phyloP scores from a whole-genome alignment of 2,329 filamentous ascomycete species.

The Xylariaceae sp. region DNA sequence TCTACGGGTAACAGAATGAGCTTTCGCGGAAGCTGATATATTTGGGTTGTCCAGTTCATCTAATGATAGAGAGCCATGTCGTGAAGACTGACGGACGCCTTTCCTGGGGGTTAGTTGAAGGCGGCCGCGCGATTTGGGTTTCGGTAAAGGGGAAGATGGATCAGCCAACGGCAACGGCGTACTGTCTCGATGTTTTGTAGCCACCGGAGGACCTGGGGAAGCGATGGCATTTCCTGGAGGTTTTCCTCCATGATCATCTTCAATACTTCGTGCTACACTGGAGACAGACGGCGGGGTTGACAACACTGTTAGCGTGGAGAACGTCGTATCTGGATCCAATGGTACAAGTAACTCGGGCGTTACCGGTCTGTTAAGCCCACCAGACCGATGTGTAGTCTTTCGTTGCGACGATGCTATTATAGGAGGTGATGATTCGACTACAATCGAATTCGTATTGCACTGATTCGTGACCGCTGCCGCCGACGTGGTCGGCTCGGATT shows the following conservation, averaged over 20 bases:
- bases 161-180: conserved; percentile 21
- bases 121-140: conserved; percentile 25
- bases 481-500: background rate
- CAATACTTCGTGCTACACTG: conserved; percentile 28
- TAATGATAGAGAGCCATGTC: conserved; percentile 41
- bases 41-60: conserved; percentile 45
- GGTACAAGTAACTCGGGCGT: conserved; percentile 20
- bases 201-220: conserved; percentile 34
- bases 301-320: conserved; percentile 28
- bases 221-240: conserved; percentile 3
- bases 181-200: conserved; percentile 28
- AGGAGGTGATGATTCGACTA: conserved; percentile 23
- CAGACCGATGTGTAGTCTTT: conserved; percentile 20
- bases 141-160: conserved; percentile 23
- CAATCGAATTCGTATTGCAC: conserved; percentile 2
- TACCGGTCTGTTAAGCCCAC: conserved; percentile 16
- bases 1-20: conserved; percentile 18
- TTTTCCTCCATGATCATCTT: conserved; percentile 14
- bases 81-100: conserved; percentile 23
- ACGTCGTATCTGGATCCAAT: conserved; percentile 24
- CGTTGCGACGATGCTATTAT: conserved; percentile 28
- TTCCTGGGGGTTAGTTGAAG: conserved; percentile 28
- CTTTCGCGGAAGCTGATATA: conserved; percentile 29
- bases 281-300: conserved; percentile 29
- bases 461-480: background rate